Evolutionary conservation across 495 filamentous ascomycete genomes (phyloP).

Genomic region (Rhizodiscina lignyota): DNA sequence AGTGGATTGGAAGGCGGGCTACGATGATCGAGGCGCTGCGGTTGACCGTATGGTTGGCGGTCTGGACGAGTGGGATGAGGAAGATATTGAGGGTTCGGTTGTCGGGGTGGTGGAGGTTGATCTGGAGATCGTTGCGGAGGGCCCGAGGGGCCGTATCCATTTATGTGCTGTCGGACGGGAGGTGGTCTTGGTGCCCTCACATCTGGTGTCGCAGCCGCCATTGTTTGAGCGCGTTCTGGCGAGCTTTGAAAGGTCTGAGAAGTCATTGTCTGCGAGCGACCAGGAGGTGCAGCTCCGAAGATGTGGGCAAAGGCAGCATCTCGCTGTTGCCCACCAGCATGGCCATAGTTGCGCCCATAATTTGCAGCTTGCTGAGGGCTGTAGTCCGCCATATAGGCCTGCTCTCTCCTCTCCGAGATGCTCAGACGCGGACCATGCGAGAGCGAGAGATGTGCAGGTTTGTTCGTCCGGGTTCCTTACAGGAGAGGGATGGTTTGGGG

Average conservation of each 20-base stretch:
- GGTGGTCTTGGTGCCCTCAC: slow-evolving; percentile 43
- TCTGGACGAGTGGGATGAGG: slow-evolving; percentile 44
- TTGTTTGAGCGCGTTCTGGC: too few relatives aligned
- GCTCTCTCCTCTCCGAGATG: too few relatives aligned
- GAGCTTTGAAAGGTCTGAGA: slow-evolving; percentile 41
- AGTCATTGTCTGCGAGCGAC: slow-evolving; percentile 79
- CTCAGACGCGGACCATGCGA: too few relatives aligned
- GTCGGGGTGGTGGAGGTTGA: slow-evolving; percentile 14
- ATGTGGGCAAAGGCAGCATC: slow-evolving; percentile 95
- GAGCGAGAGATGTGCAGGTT: too few relatives aligned
- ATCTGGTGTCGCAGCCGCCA: slow-evolving; percentile 23
- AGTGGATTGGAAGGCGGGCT: neutral
- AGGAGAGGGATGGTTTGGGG: neutral
- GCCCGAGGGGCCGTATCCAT: slow-evolving; percentile 33
- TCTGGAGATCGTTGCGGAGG: slow-evolving; percentile 24
- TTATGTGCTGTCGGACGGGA: slow-evolving; percentile 2
- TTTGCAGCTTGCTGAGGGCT: slow-evolving; percentile 54
- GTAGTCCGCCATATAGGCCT: slow-evolving; percentile 62
- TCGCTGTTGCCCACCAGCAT: slow-evolving; percentile 57
- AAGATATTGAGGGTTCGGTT: slow-evolving; percentile 43
- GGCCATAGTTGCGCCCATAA: slow-evolving; percentile 50
- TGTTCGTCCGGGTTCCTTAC: too few relatives aligned
- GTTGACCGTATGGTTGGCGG: slow-evolving; percentile 45
- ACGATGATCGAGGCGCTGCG: slow-evolving; percentile 48
- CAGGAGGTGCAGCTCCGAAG: slow-evolving; percentile 76